Evolutionary conservation across 129 eudicot species (phyloP).

Genomic region (Cynara cardunculus): DNA sequence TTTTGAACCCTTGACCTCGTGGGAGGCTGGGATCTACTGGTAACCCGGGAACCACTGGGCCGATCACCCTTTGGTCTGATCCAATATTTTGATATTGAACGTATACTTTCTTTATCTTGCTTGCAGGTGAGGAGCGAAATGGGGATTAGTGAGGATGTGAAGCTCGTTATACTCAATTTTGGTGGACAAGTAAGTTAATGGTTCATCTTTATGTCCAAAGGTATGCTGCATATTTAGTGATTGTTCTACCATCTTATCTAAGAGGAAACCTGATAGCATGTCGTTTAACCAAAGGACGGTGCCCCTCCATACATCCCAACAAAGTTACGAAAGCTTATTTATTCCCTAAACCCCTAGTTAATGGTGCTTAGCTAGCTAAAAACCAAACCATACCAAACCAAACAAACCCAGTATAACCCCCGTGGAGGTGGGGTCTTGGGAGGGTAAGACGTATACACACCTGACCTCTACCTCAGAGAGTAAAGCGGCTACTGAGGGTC

Average conservation of each 20-base stretch:
- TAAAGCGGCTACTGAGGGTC: no score
- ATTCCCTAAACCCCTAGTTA: no score
- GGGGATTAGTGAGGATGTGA: constrained; percentile 81
- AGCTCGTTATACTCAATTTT: constrained; percentile 85
- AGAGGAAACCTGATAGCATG: no score
- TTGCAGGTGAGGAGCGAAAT: constrained; percentile 82
- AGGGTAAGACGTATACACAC: no score
- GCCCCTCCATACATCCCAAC: no score
- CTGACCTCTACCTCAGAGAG: no score
- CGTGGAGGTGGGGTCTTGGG: no score
- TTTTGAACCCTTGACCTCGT: neutral
- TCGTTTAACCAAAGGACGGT: no score
- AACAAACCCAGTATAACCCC: no score
- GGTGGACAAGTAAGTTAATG: constrained; percentile 84
- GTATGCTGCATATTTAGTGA: neutral
- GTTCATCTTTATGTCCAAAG: neutral
- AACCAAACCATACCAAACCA: no score
- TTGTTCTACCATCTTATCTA: neutral
- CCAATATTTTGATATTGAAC: neutral
- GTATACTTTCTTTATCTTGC: constrained; percentile 1
- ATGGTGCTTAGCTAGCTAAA: no score
- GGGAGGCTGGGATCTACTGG: neutral
- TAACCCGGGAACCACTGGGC: neutral
- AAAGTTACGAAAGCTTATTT: no score
- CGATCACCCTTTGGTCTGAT: neutral